These are phyloP conservation scores for Plenodomus biglobosus DNA, from an alignment of 2,329 filamentous ascomycete species.

Conservation along the genomic window DNA sequence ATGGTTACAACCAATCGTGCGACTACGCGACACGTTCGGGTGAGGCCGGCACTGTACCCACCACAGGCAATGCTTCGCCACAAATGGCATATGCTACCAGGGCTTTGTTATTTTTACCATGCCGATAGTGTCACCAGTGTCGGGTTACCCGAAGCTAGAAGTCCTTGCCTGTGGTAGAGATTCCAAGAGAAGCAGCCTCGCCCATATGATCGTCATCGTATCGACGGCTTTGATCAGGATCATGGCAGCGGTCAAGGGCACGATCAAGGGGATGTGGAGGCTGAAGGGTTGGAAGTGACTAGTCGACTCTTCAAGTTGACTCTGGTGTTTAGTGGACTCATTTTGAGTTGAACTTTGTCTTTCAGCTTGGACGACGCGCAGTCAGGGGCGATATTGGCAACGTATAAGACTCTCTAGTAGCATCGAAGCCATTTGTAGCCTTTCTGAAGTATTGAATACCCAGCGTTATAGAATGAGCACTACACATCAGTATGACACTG, in stretches of 20 bases:
- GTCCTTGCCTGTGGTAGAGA: background rate
- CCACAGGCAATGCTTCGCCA: background rate
- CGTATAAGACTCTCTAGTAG: background rate
- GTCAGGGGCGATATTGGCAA: background rate
- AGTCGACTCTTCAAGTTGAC: background rate
- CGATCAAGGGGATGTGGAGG: background rate
- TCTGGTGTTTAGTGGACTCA: background rate
- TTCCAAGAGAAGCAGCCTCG: background rate
- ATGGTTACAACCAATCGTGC: background rate
- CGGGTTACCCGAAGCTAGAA: background rate
- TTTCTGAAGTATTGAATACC: background rate
- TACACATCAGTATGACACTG: background rate
- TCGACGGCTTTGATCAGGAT: background rate
- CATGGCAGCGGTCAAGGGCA: background rate
- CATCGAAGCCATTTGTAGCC: background rate
- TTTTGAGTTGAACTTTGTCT: background rate
- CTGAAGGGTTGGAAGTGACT: background rate
- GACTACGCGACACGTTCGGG: background rate
- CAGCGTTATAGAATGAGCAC: background rate
- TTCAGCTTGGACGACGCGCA: background rate
- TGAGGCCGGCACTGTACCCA: background rate
- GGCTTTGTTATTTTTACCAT: background rate
- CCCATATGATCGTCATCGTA: background rate
- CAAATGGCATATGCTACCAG: background rate
- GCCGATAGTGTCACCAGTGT: background rate